Base-by-base conservation (phyloP, 805 yeast species). In the Cyberlindnera mississippiensis region DNA sequence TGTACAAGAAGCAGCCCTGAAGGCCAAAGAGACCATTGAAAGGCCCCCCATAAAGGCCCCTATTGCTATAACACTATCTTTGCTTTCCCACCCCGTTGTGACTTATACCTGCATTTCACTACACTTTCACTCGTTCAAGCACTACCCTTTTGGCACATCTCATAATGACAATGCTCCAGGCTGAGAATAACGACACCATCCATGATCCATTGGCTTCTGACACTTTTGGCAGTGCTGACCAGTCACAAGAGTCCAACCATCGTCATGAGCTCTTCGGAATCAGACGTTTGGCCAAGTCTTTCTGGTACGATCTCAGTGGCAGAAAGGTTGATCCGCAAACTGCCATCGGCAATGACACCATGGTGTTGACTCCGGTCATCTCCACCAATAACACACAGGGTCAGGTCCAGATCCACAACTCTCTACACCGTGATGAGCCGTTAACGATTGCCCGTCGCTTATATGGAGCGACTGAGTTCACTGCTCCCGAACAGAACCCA, bases 251-350 rank as follows among this genome's bases (percentile, higher is more conserved):
- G 11, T 17, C 22, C 20, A 33, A 28, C 19, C 18, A 24, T 14
- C 22, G 22, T 24, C 22, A 37, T 12, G 46, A 38, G 28, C 34
- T 43, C n/a, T 9, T 39, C 14, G 46, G 46, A 10, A 33, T 43
- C 38, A 38, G 46, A 32, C 32, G 41, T 2, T 20, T 38, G 11
- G 43, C 43, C 10, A 31, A 28, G 14, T 30, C 38, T 1, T 4
- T 43, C 29, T 38, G 39, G 39, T 17, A 22, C 22, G 43, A 39
- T 12, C 9, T 29, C 19, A 35, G 31, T 26, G 29, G 32, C n/a
- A 24, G 32, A 11, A 32, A 13, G 37, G 7, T 4, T 14, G 38
- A 17, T 2, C 35, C 32, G 13, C 30, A 37, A 5, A 4, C 30
- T 2, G 20, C 20, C 18, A 20, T 22, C 2, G 28, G 15, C 11